Conservation (phyloP, 371 early-diverging fungal genomes). For the Conidiobolus incongruus region DNA sequence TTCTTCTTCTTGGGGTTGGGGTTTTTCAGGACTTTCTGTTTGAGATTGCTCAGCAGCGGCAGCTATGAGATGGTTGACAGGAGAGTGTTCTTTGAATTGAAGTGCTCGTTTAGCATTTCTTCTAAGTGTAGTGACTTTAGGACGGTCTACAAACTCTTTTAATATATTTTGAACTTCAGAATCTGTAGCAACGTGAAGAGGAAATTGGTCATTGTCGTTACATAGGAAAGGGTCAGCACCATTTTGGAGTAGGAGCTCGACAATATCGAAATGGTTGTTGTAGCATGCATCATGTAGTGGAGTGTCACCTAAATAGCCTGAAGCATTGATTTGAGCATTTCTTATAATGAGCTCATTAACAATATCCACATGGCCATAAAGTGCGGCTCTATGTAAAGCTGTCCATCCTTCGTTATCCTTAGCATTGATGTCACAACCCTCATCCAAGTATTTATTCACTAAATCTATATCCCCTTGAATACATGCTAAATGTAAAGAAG, state of each 20-base stretch:
- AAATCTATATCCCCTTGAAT: slow-evolving; percentile 14
- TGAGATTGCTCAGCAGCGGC: too few relatives aligned
- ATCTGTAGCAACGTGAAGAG: background rate
- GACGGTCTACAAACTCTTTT: too few relatives aligned
- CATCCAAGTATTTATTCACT: slow-evolving; percentile 13
- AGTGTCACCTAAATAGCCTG: background rate
- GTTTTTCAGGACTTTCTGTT: too few relatives aligned
- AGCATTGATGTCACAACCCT: slow-evolving; percentile 4
- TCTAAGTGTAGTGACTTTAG: too few relatives aligned
- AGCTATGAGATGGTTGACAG: too few relatives aligned
- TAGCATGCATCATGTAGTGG: background rate
- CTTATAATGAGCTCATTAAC: background rate
- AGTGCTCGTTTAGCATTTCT: too few relatives aligned
- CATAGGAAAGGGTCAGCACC: background rate
- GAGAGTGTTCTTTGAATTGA: too few relatives aligned
- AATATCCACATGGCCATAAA: background rate
- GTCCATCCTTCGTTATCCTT: slow-evolving; percentile 2
- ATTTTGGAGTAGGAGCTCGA: background rate
- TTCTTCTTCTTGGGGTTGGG: too few relatives aligned
- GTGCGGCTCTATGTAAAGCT: slow-evolving; percentile 30
- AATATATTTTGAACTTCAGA: too few relatives aligned
- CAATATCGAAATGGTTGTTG: background rate
- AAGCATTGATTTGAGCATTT: background rate
- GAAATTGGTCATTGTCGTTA: background rate
- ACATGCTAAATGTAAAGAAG: background rate